A percentile compares a stretch with the other conserved stretches of the same genome.
Evolutionary conservation across 2,329 filamentous ascomycete species (phyloP).

Genomic region (Ceratocystis huliohia): DNA sequence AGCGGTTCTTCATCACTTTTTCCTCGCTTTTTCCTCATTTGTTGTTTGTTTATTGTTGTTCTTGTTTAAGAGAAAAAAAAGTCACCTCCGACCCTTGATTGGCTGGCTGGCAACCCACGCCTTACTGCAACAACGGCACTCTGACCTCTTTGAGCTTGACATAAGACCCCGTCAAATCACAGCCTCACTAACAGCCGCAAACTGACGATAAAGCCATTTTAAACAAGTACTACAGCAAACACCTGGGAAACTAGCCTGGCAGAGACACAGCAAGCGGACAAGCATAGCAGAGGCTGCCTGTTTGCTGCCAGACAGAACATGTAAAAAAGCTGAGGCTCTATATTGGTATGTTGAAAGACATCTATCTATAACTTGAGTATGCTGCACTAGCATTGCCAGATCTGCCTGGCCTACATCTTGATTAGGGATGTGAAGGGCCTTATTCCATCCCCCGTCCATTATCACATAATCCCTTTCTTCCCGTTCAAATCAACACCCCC

Average conservation of each 20-base stretch:
- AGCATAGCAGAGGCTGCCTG: neutral
- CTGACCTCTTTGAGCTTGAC: too few species aligned
- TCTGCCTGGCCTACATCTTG: too few species aligned
- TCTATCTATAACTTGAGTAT: too few species aligned
- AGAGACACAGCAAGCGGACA: neutral
- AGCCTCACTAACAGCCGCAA: neutral
- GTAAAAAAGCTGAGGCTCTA: too few species aligned
- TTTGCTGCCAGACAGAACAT: too few species aligned
- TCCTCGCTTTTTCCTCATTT: neutral
- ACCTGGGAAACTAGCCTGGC: neutral
- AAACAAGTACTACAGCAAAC: conserved; percentile 2
- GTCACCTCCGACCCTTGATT: neutral
- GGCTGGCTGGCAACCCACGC: neutral
- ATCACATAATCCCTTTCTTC: too few species aligned
- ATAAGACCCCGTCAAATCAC: too few species aligned
- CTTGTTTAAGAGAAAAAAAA: neutral
- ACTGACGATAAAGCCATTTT: neutral
- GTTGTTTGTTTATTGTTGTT: neutral
- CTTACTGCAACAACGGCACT: neutral
- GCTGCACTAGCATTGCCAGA: too few species aligned
- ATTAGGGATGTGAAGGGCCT: too few species aligned
- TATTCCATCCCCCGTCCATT: too few species aligned
- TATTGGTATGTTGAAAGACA: too few species aligned
- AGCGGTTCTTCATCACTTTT: neutral
- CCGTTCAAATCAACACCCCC: too few species aligned